These are phyloP conservation scores for Fermentozyma sake DNA, from an alignment of 1,139 yeast species.

Conservation along the genomic window DNA sequence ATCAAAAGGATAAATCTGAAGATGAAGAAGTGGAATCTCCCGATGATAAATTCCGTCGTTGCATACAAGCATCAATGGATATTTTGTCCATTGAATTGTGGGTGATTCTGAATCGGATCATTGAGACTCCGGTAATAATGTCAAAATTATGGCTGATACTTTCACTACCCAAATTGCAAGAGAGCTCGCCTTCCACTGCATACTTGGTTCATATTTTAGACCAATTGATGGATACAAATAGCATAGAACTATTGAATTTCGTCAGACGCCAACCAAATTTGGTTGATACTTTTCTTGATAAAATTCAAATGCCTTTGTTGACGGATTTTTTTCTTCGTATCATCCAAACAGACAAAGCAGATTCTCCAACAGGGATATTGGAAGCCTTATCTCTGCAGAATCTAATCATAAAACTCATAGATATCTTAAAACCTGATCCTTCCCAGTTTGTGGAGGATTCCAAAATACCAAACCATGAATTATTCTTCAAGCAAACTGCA, in stretches of 20 bases:
- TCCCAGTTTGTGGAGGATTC: conserved; percentile 23
- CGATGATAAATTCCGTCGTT: conserved; percentile 37
- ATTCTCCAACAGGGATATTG: conserved; percentile 59
- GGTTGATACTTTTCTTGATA: conserved; percentile 51
- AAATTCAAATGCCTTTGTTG: conserved; percentile 55
- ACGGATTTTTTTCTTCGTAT: conserved; percentile 55
- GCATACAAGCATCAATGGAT: conserved; percentile 40
- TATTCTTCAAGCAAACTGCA: conserved; percentile 76
- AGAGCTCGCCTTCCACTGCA: conserved; percentile 37
- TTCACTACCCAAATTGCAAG: conserved; percentile 32
- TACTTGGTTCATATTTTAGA: conserved; percentile 42
- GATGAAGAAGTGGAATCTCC: conserved; percentile 22
- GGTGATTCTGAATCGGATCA: conserved; percentile 42
- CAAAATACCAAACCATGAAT: conserved; percentile 27
- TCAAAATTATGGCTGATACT: conserved; percentile 41
- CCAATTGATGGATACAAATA: conserved; percentile 44
- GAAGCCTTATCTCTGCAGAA: conserved; percentile 48
- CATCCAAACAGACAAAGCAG: conserved; percentile 63
- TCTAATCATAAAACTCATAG: conserved; percentile 49
- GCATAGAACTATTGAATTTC: conserved; percentile 48
- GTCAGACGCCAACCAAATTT: conserved; percentile 47
- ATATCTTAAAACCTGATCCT: conserved; percentile 44
- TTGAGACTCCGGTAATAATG: conserved; percentile 41
- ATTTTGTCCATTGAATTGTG: conserved; percentile 41
- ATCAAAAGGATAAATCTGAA: conserved; percentile 4